Conservation (phyloP, 2,329 filamentous ascomycete species). For the Hymenoscyphus occultus region DNA sequence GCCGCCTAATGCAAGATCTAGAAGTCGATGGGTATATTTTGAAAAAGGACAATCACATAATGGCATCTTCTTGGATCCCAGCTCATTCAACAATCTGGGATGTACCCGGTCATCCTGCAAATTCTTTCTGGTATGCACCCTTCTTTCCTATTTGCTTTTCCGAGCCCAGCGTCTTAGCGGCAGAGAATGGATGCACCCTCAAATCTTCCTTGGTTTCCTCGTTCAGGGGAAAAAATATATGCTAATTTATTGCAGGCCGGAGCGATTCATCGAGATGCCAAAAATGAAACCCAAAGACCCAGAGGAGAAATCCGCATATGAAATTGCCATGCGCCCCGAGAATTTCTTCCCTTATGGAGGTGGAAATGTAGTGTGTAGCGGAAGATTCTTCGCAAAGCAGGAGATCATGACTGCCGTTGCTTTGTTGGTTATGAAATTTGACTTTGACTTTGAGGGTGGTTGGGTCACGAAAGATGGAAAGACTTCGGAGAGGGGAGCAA, state of each 20-base stretch:
- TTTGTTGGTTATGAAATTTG: constrained; percentile 21
- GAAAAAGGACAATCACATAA: constrained; percentile 19
- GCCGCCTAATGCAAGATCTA: constrained; percentile 14
- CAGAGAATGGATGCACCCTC: no score
- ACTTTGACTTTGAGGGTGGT: constrained; percentile 15
- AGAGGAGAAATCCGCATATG: constrained; percentile 17
- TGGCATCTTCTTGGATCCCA: constrained; percentile 19
- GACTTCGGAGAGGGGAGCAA: constrained; percentile 9
- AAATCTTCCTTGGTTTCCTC: no score
- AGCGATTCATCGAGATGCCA: constrained; percentile 23
- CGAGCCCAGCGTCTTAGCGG: no score
- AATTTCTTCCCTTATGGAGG: constrained; percentile 22
- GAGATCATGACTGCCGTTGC: constrained; percentile 19
- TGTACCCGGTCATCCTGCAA: constrained; percentile 17
- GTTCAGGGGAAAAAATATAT: no score
- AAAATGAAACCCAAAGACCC: constrained; percentile 17
- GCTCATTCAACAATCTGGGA: constrained; percentile 19
- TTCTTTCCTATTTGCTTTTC: no score
- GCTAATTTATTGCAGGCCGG: constrained; percentile 7
- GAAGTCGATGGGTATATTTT: constrained; percentile 21
- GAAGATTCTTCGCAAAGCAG: constrained; percentile 25
- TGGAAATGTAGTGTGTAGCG: constrained; percentile 21
- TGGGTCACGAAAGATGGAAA: constrained; percentile 14
- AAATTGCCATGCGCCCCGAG: constrained; percentile 18
- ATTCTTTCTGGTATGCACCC: constrained; percentile 13